Evolutionary conservation across 306 rosid genomes (phyloP), one percentile per base, ranked within the genome.

Genomic region (Macrotyloma uniflorum): DNA sequence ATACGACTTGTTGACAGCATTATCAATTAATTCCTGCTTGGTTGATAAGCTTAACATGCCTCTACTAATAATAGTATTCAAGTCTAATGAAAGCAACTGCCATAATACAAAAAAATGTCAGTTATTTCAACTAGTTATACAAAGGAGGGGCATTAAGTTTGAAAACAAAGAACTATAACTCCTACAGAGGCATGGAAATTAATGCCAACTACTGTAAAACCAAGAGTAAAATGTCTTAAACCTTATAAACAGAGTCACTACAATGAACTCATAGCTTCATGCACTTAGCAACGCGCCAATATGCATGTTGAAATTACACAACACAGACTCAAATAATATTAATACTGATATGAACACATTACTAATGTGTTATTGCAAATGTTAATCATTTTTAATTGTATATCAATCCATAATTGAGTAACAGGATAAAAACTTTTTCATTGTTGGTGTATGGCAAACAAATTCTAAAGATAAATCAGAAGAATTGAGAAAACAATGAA

Each of bases 51-150:
- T 91, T 79, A 19, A 49, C 70, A 69, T 77, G 82, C 98, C 98
- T 86, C 67, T 89, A 74, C 61, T 76, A 70, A 88, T 92, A 28
- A 92, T 83, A 55, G 76, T 35, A 68, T 90, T 92, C 83, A 88
- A 78, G 79, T 89, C 90, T 82, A 94, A 77, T 20, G 89, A 80
- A 55, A 90, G 92, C 79, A 92, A 75, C 97, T 94, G 88, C 74
- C 79, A 81, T 65, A 32, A 86, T 69, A 75, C 57, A 81, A 28
- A 80, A 64, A 67, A 58, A 14, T 47, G 47, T 20, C 38, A 61
- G 24, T 19, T 19, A 71, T 70, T 64, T 74, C 15, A 59, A 50
- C 26, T 68, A 67, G 61, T 23, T 36, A 50, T 22, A 54, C 16
- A 36, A 59, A 73, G 6, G 14, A 23, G 64, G 55, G 24, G 18